Evolutionary conservation across 306 rosid species (phyloP).

Genomic region (Begonia masoniana): DNA sequence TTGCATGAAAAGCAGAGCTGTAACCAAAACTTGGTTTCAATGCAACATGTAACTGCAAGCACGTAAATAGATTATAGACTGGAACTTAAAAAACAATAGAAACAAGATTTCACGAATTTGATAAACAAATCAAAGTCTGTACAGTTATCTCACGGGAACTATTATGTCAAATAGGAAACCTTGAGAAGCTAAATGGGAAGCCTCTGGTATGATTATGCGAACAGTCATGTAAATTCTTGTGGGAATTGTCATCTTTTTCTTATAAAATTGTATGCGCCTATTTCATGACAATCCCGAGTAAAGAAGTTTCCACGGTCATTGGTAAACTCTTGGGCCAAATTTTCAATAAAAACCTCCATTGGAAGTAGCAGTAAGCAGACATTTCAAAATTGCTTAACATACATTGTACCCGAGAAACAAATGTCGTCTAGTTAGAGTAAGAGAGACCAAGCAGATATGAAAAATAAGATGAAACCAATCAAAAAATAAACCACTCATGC

Average conservation of each 20-base stretch:
- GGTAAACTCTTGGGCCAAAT: too few species aligned
- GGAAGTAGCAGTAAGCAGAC: too few species aligned
- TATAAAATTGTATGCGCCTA: too few species aligned
- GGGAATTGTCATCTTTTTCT: background rate
- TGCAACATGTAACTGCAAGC: slow-evolving; percentile 19
- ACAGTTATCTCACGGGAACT: too few species aligned
- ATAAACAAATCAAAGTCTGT: background rate
- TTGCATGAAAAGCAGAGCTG: slow-evolving; percentile 9
- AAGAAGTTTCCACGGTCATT: too few species aligned
- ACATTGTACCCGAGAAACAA: background rate
- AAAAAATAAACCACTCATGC: background rate
- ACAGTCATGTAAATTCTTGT: background rate
- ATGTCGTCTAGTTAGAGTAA: background rate
- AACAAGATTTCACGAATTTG: background rate
- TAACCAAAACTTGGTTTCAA: slow-evolving; percentile 10
- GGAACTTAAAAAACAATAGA: background rate
- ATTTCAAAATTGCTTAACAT: background rate
- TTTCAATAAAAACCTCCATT: too few species aligned
- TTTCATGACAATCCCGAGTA: too few species aligned
- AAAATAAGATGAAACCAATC: too few species aligned
- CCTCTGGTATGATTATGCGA: background rate
- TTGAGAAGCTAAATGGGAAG: too few species aligned
- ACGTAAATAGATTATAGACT: background rate
- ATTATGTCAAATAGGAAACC: too few species aligned
- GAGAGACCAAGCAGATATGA: too few species aligned